A percentile compares a stretch with the other conserved stretches of the same genome.
Conservation (phyloP, 768 basidiomycete species). For the Termitomyces eurrhizus region DNA sequence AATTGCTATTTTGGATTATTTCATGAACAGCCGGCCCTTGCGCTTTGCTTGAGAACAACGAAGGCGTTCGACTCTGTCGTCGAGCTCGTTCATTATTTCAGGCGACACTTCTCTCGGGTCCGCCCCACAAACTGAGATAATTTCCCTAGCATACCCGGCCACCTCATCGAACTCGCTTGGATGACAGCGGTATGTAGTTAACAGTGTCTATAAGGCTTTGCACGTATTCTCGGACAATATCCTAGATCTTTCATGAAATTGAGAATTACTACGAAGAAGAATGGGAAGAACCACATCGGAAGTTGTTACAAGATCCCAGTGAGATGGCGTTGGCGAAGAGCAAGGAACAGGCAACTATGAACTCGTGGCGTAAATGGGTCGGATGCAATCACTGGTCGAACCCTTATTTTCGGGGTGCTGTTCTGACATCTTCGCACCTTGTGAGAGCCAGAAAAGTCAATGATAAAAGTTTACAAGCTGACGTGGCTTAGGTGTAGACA, state of each 20-base stretch:
- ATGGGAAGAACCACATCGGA: constrained; percentile 1
- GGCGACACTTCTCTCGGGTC: constrained; percentile 21
- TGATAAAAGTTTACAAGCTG: neutral
- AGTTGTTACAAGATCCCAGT: neutral
- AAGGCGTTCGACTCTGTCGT: constrained; percentile 26
- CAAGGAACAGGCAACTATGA: neutral
- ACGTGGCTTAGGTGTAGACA: neutral
- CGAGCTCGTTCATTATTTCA: constrained; percentile 21
- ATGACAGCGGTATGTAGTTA: constrained; percentile 23
- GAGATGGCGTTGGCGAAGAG: neutral
- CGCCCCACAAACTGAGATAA: constrained; percentile 23
- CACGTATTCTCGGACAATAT: neutral
- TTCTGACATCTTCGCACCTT: neutral
- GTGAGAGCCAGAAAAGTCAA: neutral
- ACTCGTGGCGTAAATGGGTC: neutral
- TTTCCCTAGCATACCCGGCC: constrained; percentile 13
- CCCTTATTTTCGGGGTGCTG: neutral
- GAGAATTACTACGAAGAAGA: neutral
- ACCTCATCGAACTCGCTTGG: constrained; percentile 14
- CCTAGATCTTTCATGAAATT: constrained; percentile 1
- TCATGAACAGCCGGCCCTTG: constrained; percentile 23
- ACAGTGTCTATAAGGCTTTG: neutral
- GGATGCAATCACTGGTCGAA: neutral
- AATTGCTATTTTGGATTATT: constrained; percentile 18
- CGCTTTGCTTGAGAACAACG: constrained; percentile 19